Evolutionary conservation across 2,329 filamentous ascomycete species (phyloP).

Genomic region (Trichocomaceae sp.): DNA sequence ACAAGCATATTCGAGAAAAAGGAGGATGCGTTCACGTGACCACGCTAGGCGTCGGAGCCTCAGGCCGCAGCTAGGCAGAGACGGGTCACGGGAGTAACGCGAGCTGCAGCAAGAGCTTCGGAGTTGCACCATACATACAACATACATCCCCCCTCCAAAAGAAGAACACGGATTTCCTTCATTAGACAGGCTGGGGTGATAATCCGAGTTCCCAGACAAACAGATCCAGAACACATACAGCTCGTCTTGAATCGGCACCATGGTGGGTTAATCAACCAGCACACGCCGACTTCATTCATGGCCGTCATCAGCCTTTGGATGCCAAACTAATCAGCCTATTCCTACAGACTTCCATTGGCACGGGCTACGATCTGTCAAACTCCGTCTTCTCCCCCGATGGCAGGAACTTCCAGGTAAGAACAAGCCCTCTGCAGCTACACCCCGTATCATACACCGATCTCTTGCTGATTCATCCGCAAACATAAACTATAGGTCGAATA

Average conservation of each 20-base stretch:
- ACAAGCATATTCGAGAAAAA: too few species aligned
- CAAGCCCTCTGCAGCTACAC: neutral
- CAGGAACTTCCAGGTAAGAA: conserved; percentile 84
- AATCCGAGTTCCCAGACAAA: neutral
- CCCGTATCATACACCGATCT: neutral
- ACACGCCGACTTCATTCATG: neutral
- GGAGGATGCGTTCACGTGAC: conserved; percentile 5
- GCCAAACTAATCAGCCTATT: neutral
- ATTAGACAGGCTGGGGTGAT: neutral
- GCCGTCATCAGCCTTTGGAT: neutral
- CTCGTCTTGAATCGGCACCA: conserved; percentile 4
- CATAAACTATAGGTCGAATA: conserved; percentile 64
- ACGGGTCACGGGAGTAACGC: conserved; percentile 9
- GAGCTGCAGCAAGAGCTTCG: conserved; percentile 8
- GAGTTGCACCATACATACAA: neutral
- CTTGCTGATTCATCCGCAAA: neutral
- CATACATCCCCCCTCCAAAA: neutral
- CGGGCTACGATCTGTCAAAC: conserved; percentile 98
- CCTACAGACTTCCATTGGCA: conserved; percentile 92
- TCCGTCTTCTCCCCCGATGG: conserved; percentile 99
- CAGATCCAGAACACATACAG: neutral
- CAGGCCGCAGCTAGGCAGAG: conserved; percentile 11
- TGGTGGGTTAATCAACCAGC: conserved; percentile 4
- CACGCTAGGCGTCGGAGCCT: neutral
- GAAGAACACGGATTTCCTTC: neutral